phyloP scores from a whole-genome alignment of 352 stramenopile species.

The Phytophthora europaea region DNA sequence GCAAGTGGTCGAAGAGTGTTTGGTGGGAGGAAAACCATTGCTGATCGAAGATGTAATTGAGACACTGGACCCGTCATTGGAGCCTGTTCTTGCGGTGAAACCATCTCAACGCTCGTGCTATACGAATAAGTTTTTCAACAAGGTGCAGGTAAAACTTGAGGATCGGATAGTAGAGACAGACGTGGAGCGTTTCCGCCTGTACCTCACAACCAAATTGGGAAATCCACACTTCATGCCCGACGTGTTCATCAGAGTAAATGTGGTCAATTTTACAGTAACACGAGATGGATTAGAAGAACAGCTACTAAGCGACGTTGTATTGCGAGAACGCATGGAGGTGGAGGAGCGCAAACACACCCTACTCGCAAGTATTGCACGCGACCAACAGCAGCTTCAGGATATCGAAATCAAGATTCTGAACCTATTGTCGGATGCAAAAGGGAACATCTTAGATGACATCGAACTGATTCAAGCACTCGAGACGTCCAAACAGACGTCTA shows the following conservation, averaged over 20 bases:
- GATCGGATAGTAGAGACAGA: constrained; percentile 83
- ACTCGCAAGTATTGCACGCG: constrained; percentile 89
- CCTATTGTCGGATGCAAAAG: constrained; percentile 86
- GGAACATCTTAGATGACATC: constrained; percentile 93
- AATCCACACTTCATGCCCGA: constrained; percentile 94
- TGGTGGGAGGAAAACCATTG: constrained; percentile 53
- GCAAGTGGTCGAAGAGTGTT: constrained; percentile 48
- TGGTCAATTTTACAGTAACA: constrained; percentile 96
- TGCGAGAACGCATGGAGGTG: constrained; percentile 87
- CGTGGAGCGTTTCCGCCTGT: constrained; percentile 84
- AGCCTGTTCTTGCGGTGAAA: constrained; percentile 58
- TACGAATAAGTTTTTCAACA: constrained; percentile 11
- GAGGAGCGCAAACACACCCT: constrained; percentile 89
- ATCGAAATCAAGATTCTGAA: constrained; percentile 94
- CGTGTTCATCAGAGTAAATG: constrained; percentile 93
- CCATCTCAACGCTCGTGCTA: background rate
- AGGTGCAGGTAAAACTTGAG: constrained; percentile 65
- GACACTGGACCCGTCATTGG: constrained; percentile 60
- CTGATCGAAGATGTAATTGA: constrained; percentile 73
- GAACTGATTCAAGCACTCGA: constrained; percentile 78
- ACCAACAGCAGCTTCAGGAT: constrained; percentile 91
- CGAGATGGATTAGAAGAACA: constrained; percentile 92
- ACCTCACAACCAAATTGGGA: constrained; percentile 93
- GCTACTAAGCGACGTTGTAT: constrained; percentile 90
- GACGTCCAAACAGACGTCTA: constrained; percentile 75